Evolutionary conservation across 2,329 filamentous ascomycete genomes (phyloP), one percentile per base, ranked within the genome.

Genomic region (Fusarium setosum): DNA sequence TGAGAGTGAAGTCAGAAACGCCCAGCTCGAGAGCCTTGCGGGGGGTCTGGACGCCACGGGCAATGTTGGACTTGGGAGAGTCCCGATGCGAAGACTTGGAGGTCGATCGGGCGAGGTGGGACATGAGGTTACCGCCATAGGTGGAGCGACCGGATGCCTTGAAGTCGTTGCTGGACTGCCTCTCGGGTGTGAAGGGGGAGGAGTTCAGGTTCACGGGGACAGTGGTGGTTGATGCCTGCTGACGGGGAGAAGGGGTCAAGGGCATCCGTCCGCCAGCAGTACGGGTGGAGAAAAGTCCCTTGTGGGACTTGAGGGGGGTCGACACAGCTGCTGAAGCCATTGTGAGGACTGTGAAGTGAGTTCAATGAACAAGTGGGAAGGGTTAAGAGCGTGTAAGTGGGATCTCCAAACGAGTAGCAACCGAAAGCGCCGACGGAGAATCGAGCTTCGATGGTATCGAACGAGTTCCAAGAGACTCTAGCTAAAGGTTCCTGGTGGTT

Each of bases 41-140:
- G 18, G 95, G 94, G 40, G 93, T 94, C 59, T 90, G 86, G 56
- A 88, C 87, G 38, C 82, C 82, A 67, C 89, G 88, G 69, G 92
- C 92, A 78, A 97, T 97, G 84, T 97, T 98, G 60, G 94, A 97
- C 84, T 98, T 98, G 76, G 94, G 94, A 3, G 95, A 97, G 76
- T 96, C 92, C 49, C 92, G 91, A 78, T 92, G 90, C 37, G 87
- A 83, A 37, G 85, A 81, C 82, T 90, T 91, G 63, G 89, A 85
- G 61, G 79, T 81, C 3, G 86, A 90, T 74, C 91, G 92, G 64
- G 91, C 86, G 74, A 97, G 91, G 75, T 94, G 91, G 61, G 92
- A 86, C 67, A 92, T 88, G 59, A 97, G 84, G 79, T 94, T 94
- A 67, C 90, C 91, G 63, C 90, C 88, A 78, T 93, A 96, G 61